Base-by-base conservation (phyloP, 2,329 filamentous ascomycete species). In the Aotearoamyces nothofagi region DNA sequence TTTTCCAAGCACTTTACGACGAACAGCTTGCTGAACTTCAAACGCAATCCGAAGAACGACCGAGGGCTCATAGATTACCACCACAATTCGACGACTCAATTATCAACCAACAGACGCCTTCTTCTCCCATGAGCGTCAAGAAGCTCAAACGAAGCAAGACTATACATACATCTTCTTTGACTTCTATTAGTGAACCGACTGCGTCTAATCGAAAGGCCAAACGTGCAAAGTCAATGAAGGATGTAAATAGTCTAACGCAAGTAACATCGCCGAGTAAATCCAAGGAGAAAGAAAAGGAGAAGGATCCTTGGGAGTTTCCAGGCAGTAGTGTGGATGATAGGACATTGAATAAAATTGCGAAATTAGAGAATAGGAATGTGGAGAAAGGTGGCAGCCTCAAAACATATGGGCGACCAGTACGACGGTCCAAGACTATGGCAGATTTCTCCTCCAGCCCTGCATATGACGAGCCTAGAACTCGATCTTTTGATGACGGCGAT, bases 231-330 rank as follows among this genome's bases (percentile, higher is more conserved):
- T 23, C 27, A 10, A 15, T 26, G 28, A 30, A 24, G 16, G 9
- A 24, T 22, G 16, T 24, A n/a, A 27, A 33, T 14, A 23, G 17
- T 17, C 20, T 27, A 10, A 31, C 28, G n/a, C 28, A 17, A 20
- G 22, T 26, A 13, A 33, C 22, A 31, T 17, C 15, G 9, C 31
- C 31, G 7, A 13, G 10, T 3, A 16, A 17, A 16, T 22, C 23
- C 5, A 26, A 25, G 12, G 29, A 26, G 8, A 15, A 17, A 15
- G 17, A 22, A 11, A 8, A 17, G 7, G 20, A 12, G 16, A 27
- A 31, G 5, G 28, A 33, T 31, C 16, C 22, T 8, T 33, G 32
- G 32, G 32, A 33, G 11, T 26, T 31, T 14, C 32, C 32, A n/a
- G 20, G 27, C n/a, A 33, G 31, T 22, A 33, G 32, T 15, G 27